Conservation (phyloP, 495 filamentous ascomycete genomes). For the Penicillium simplicissimum region DNA sequence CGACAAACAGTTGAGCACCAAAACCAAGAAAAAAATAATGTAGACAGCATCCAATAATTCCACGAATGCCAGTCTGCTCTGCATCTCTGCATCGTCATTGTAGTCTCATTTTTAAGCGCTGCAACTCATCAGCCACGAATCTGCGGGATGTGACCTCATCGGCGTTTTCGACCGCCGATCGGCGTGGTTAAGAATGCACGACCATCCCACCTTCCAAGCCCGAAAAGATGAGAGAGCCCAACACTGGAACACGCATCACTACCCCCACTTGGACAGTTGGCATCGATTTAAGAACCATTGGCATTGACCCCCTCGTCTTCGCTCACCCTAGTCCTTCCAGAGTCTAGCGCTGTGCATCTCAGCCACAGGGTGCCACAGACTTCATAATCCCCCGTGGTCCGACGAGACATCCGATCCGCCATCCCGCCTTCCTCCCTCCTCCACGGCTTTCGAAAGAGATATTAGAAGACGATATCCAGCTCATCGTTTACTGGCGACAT, state of each 20-base stretch:
- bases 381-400: neutral
- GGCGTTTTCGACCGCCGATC: conserved; percentile 17
- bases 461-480: neutral
- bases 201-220: conserved; percentile 12
- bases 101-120: neutral
- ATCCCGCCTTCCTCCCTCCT: conserved; percentile 12
- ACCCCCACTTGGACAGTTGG: neutral
- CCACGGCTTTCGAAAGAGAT: neutral
- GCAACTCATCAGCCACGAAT: conserved; percentile 9
- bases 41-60: neutral
- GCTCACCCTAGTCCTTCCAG: conserved; percentile 17
- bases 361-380: conserved; percentile 18
- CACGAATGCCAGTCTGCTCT: neutral
- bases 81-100: neutral
- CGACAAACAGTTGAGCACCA: neutral
- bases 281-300: neutral
- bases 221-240: neutral
- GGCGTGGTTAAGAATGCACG: conserved; percentile 12
- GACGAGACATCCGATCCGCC: conserved; percentile 10
- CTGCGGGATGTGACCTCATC: conserved; percentile 27
- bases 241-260: neutral
- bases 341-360: conserved; percentile 24
- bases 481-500: neutral
- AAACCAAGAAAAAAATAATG: neutral
- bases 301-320: neutral